phyloP scores from a whole-genome alignment of 2,329 filamentous ascomycete genomes.

The Stemphylium beticola region DNA sequence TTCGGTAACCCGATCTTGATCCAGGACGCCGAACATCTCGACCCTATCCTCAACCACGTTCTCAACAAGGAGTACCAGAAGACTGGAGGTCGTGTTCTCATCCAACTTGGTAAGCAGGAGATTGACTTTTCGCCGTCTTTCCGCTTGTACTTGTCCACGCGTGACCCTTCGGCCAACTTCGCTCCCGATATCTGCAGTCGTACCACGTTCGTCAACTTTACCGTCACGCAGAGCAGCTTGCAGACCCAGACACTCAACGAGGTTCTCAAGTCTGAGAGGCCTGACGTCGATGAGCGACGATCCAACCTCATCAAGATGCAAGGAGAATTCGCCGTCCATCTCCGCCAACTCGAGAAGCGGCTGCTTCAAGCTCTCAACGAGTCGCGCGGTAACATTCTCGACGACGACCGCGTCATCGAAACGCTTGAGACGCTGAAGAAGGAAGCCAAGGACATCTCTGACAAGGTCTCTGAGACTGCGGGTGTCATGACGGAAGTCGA shows the following conservation, averaged over 20 bases:
- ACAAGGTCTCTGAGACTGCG: constrained; percentile 95
- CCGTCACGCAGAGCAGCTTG: constrained; percentile 96
- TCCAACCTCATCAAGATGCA: constrained; percentile 98
- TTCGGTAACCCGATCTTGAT: constrained; percentile 99
- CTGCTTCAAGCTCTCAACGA: constrained; percentile 95
- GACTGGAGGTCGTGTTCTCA: constrained; percentile 95
- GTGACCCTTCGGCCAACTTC: constrained; percentile 94
- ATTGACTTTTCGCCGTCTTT: constrained; percentile 99
- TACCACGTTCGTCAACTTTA: constrained; percentile 99
- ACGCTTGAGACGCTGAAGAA: constrained; percentile 98
- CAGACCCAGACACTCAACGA: constrained; percentile 98
- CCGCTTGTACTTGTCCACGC: constrained; percentile 91
- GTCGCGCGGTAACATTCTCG: constrained; percentile 95
- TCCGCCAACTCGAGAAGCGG: constrained; percentile 92
- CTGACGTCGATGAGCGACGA: constrained; percentile 93
- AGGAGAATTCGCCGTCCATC: constrained; percentile 98
- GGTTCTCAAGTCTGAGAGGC: constrained; percentile 94
- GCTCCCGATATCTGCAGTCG: constrained; percentile 96
- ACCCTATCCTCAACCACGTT: constrained; percentile 96
- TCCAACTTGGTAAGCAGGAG: constrained; percentile 97
- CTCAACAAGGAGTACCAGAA: constrained; percentile 99
- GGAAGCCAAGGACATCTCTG: constrained; percentile 92
- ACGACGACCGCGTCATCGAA: constrained; percentile 97
- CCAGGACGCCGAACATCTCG: constrained; percentile 95
- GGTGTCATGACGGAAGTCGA: constrained; percentile 99